Base-by-base conservation (phyloP, 2,329 filamentous ascomycete genomes). In the Davidsoniella australis region DNA sequence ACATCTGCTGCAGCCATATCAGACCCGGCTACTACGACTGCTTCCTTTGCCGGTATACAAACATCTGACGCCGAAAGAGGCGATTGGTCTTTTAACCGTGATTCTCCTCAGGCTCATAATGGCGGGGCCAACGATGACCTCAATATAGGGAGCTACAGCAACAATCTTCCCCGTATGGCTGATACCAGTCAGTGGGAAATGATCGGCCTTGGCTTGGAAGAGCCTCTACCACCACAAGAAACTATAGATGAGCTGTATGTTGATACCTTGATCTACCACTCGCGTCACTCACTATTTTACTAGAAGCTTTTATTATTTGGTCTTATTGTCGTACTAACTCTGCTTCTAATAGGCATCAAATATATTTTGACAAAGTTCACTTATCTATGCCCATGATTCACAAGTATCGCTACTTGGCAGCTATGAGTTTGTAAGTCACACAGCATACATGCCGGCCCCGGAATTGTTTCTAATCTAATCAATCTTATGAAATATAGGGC, bases 311-410 rank as follows among this genome's bases (percentile, higher is more conserved):
- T 29, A 9, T 18, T 36, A 37, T 38, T 47, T 2, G n/a, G 20
- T 29, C 36, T 20, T 45, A 20, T 2, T 17, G 42, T 23, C 29
- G n/a, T 24, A 40, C 20, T 23, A 40, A 45, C 12, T 23, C 24
- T 45, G 10, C 16, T 17, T 16, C 20, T 45, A 36, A 12, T 60
- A 85, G 79, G 53, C 82, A 93, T 58, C 75, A 84, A 57, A 78
- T 91, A 23, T 98, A 84, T 64, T 96, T 96, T 60, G 79, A 88
- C 50, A 95, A 93, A 63, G 74, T 94, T 8, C 85, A 96, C 59
- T 80, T 83, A 0, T 86, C 85, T 0, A 59, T 85, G 50, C 87
- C 91, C 14, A 84, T 96, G 73, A 83, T 96, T 50, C 89, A 98
- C 62, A 83, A 80, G 57, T 85, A 81, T 53, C 78, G 89, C 47